A percentile compares a stretch with the other conserved stretches of the same genome.
phyloP scores from a whole-genome alignment of 257 asterid genomes.

The Nicotiana tabacum region DNA sequence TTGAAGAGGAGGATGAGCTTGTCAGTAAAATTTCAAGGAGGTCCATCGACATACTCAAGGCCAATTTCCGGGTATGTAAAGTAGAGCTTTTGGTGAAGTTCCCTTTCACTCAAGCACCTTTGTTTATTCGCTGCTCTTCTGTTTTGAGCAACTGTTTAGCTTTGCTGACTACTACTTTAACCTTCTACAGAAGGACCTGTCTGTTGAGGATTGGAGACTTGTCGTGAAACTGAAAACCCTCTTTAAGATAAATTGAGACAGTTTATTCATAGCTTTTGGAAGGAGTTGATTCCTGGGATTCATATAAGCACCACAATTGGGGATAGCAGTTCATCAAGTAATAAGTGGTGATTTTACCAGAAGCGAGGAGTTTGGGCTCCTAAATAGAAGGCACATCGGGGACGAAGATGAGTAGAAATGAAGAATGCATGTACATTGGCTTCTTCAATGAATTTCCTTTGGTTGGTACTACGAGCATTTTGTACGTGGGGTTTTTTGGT shows the following conservation, averaged over 20 bases:
- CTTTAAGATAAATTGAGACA: slow-evolving; percentile 63
- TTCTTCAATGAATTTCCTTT: neutral
- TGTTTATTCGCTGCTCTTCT: neutral
- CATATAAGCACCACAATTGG: neutral
- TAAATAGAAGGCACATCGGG: neutral
- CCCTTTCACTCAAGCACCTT: neutral
- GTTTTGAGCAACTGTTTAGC: neutral
- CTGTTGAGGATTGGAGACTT: slow-evolving; percentile 66
- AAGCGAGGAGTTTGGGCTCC: neutral
- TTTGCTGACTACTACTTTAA: neutral
- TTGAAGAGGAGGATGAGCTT: slow-evolving; percentile 89
- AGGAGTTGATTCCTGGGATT: neutral
- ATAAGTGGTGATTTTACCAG: neutral
- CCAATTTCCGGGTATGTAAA: slow-evolving; percentile 65
- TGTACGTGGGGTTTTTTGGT: neutral
- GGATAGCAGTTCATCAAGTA: neutral
- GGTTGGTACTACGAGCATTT: neutral
- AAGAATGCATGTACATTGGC: neutral
- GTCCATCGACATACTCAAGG: slow-evolving; percentile 85
- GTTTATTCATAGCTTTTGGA: neutral
- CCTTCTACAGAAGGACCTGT: slow-evolving; percentile 57
- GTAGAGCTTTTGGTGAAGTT: neutral
- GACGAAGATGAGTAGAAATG: neutral
- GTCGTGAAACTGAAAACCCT: slow-evolving; percentile 69
- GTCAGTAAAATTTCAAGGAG: slow-evolving; percentile 85